Evolutionary conservation across 805 yeast species (phyloP).

Genomic region (Suhomyces emberorum): DNA sequence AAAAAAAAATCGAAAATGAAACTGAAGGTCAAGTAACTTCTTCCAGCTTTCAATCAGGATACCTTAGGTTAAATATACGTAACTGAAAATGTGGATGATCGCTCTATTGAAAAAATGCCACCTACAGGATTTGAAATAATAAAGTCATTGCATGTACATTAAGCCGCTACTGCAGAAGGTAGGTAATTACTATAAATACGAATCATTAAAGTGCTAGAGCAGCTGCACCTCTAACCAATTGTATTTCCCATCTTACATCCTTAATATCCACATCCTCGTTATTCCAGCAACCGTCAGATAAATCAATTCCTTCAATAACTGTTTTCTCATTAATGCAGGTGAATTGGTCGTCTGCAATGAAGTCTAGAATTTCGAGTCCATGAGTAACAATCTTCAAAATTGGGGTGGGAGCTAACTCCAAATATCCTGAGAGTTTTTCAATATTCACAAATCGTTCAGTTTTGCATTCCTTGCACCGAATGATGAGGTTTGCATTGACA

Average conservation of each 20-base stretch:
- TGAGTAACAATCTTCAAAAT: conserved; percentile 1
- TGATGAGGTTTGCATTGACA: conserved; percentile 4
- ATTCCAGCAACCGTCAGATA: conserved; percentile 6
- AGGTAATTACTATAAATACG: too few species aligned
- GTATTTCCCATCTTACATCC: conserved; percentile 4
- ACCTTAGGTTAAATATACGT: too few species aligned
- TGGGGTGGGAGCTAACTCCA: not conserved
- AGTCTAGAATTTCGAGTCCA: conserved; percentile 5
- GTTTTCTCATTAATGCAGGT: not conserved
- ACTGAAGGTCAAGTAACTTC: too few species aligned
- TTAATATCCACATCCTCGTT: conserved; percentile 2
- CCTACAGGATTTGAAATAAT: too few species aligned
- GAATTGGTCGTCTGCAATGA: conserved; percentile 9
- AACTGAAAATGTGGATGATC: too few species aligned
- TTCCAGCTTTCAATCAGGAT: too few species aligned
- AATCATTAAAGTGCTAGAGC: not conserved
- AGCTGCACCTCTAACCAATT: not conserved
- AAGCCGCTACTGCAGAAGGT: too few species aligned
- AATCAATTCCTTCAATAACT: conserved; percentile 4
- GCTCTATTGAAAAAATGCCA: too few species aligned
- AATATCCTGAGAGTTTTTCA: not conserved
- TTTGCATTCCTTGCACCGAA: conserved; percentile 8
- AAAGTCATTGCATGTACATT: too few species aligned
- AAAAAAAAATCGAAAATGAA: too few species aligned
- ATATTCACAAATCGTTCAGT: conserved; percentile 6